These are phyloP conservation scores for Saccharomyces paradoxus DNA, from an alignment of 805 yeast species.

Conservation along the genomic window DNA sequence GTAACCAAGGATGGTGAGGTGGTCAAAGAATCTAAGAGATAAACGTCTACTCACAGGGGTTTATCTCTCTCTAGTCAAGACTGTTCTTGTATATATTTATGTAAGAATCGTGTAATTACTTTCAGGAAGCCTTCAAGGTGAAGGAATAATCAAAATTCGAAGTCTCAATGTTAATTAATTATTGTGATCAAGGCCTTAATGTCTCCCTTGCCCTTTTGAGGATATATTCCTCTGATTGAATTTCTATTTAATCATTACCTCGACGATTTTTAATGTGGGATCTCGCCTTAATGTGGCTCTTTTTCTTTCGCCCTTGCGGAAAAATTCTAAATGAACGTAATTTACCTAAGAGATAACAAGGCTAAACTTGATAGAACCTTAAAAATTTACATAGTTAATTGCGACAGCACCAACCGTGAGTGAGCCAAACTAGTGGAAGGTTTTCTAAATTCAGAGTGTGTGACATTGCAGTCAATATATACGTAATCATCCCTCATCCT, in stretches of 20 bases:
- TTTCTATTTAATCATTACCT: neutral
- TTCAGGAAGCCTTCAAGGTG: neutral
- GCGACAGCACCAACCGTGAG: neutral
- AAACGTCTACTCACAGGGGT: neutral
- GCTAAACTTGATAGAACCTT: neutral
- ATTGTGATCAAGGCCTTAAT: neutral
- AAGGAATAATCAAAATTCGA: neutral
- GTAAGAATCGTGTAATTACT: neutral
- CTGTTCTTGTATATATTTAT: neutral
- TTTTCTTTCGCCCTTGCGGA: neutral
- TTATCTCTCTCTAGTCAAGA: neutral
- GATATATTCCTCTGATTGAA: neutral
- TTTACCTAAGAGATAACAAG: neutral
- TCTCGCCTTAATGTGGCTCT: neutral
- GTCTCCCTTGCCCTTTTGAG: neutral
- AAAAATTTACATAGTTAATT: neutral
- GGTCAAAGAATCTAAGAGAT: neutral
- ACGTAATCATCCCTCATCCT: neutral
- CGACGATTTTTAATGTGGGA: neutral
- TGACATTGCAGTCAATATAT: neutral
- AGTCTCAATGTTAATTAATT: neutral
- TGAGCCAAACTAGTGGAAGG: neutral
- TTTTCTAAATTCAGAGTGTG: neutral
- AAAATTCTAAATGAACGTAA: neutral
- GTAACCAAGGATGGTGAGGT: conserved; percentile 35